Conservation (phyloP, 2,329 filamentous ascomycete genomes). For the Neopestalotiopsis sp. region DNA sequence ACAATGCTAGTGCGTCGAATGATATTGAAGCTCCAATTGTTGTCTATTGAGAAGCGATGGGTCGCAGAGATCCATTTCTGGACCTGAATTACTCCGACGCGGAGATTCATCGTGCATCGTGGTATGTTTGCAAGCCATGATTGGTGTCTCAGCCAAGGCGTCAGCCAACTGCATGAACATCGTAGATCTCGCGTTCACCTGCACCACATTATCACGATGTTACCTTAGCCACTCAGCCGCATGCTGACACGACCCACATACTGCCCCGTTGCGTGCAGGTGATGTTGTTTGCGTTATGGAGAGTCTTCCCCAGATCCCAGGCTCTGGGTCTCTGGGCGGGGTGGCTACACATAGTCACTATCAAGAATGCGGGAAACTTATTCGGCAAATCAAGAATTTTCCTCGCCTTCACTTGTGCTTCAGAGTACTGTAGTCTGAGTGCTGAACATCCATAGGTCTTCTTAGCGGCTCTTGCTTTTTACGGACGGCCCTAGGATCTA, state of each 20-base stretch:
- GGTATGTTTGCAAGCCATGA: no score
- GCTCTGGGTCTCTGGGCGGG: not conserved
- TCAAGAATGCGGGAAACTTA: not conserved
- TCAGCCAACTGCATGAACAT: not conserved
- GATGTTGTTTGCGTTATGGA: not conserved
- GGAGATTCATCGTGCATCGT: no score
- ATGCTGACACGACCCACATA: not conserved
- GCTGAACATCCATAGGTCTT: not conserved
- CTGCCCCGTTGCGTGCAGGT: not conserved
- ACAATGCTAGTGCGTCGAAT: no score
- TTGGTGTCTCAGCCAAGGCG: not conserved
- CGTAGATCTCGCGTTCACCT: not conserved
- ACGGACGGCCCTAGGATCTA: not conserved
- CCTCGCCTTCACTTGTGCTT: not conserved
- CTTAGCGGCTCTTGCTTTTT: not conserved
- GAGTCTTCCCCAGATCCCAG: not conserved
- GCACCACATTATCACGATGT: not conserved
- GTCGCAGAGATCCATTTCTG: no score
- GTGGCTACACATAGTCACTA: not conserved
- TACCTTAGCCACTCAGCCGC: not conserved
- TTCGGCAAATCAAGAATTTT: not conserved
- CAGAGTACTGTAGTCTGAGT: not conserved
- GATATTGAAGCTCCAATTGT: no score
- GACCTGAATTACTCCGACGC: no score
- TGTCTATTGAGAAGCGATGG: no score